Evolutionary conservation across 352 stramenopile genomes (phyloP).

Genomic region (Pythium aphanidermatum): DNA sequence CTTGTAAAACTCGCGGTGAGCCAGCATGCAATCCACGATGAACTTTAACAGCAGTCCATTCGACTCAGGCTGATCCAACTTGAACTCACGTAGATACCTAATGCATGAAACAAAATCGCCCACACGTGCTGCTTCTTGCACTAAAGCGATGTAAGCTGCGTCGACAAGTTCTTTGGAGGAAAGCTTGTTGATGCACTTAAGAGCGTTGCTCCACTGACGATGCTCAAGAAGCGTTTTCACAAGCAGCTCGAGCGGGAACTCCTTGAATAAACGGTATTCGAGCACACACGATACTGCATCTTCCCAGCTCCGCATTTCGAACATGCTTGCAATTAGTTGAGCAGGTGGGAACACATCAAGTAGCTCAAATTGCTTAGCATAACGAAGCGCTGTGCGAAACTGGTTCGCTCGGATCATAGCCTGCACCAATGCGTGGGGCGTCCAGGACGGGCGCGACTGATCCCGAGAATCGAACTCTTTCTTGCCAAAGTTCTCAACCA

Average conservation of each 20-base stretch:
- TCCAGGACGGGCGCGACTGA: constrained; percentile 47
- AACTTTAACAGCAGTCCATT: constrained; percentile 40
- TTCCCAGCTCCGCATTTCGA: constrained; percentile 60
- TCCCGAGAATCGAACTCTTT: constrained; percentile 21
- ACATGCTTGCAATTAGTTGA: constrained; percentile 61
- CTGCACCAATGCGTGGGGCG: constrained; percentile 70
- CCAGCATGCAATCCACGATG: constrained; percentile 62
- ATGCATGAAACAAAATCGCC: constrained; percentile 70
- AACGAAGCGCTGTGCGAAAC: constrained; percentile 73
- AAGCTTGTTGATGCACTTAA: constrained; percentile 83
- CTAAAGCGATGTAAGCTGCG: constrained; percentile 37
- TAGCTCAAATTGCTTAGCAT: constrained; percentile 73
- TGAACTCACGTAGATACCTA: constrained; percentile 72
- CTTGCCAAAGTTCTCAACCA: constrained; percentile 70
- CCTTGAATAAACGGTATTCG: constrained; percentile 61
- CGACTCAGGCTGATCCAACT: constrained; percentile 42
- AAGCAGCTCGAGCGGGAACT: constrained; percentile 63
- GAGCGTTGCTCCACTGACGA: constrained; percentile 54
- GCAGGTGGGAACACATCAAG: constrained; percentile 56
- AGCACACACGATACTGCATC: constrained; percentile 71
- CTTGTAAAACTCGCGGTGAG: constrained; percentile 78
- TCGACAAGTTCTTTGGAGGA: constrained; percentile 37
- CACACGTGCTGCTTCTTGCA: constrained; percentile 44
- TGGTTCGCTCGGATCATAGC: constrained; percentile 77
- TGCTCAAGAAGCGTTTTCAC: constrained; percentile 61